Evolutionary conservation across 2,329 filamentous ascomycete species (phyloP).

Genomic region (Nigrospora osmanthi): DNA sequence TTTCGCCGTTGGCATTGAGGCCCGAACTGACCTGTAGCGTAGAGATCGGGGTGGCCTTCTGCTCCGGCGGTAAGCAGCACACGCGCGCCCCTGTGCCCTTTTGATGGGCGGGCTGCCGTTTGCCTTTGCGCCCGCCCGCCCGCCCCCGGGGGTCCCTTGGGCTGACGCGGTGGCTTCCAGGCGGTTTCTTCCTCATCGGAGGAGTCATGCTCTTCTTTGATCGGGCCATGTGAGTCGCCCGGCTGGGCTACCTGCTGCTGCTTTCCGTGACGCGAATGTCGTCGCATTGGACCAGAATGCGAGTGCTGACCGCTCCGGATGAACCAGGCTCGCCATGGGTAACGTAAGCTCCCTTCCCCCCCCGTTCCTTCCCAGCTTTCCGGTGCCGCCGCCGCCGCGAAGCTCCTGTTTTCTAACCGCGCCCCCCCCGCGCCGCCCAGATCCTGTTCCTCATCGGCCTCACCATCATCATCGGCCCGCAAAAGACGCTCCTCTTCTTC

Average conservation of each 20-base stretch:
- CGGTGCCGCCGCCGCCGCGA: neutral
- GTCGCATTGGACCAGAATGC: neutral
- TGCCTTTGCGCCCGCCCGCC: neutral
- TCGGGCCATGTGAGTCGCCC: constrained; percentile 68
- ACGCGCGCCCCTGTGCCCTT: neutral
- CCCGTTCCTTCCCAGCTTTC: constrained; percentile 5
- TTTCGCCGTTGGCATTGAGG: neutral
- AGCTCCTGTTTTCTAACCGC: constrained; percentile 2
- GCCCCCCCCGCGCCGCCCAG: constrained; percentile 32
- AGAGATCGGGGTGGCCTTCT: constrained; percentile 98
- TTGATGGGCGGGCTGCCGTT: constrained; percentile 3
- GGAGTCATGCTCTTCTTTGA: constrained; percentile 98
- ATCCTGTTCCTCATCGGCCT: constrained; percentile 97
- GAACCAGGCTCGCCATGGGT: constrained; percentile 83
- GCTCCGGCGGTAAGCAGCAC: constrained; percentile 76
- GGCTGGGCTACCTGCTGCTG: too few species aligned
- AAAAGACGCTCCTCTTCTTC: constrained; percentile 92
- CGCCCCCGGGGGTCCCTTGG: constrained; percentile 1
- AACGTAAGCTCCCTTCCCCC: constrained; percentile 68
- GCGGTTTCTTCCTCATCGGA: constrained; percentile 88
- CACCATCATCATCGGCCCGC: constrained; percentile 86
- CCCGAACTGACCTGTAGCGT: constrained; percentile 22
- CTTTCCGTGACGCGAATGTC: neutral
- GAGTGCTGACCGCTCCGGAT: neutral
- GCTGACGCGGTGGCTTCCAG: constrained; percentile 36